Evolutionary conservation across 371 early-diverging fungal species (phyloP).

Genomic region (Saksenaea vasiformis): DNA sequence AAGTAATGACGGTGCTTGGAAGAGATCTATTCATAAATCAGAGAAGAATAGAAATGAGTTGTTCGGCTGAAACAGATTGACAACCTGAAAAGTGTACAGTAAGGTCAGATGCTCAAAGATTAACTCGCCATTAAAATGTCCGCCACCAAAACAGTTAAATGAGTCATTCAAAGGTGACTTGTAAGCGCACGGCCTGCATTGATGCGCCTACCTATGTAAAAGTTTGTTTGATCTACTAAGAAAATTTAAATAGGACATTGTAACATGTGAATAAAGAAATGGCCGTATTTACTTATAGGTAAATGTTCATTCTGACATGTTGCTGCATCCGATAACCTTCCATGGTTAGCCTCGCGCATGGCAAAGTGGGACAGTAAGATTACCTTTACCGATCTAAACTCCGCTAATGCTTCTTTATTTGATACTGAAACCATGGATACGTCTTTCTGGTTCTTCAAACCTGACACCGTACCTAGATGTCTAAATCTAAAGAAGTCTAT

Average conservation of each 20-base stretch:
- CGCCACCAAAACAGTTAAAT: not conserved
- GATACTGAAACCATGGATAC: not conserved
- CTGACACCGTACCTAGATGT: no score
- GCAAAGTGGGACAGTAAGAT: not conserved
- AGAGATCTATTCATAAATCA: no score
- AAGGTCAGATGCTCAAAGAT: no score
- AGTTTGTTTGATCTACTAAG: not conserved
- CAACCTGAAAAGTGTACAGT: no score
- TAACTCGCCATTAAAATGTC: not conserved
- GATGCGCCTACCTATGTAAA: not conserved
- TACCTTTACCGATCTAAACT: slow-evolving; percentile 5
- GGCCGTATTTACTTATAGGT: not conserved
- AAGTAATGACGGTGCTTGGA: no score
- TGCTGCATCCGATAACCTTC: not conserved
- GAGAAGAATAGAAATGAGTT: no score
- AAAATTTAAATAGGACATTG: not conserved
- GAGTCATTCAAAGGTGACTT: slow-evolving; percentile 1
- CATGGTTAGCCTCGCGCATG: not conserved
- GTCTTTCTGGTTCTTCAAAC: no score
- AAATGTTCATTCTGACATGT: not conserved
- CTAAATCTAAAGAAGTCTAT: no score
- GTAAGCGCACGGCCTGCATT: not conserved
- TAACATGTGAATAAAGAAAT: not conserved
- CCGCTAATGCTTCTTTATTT: not conserved
- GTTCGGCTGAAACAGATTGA: no score